Conservation (phyloP, 176 grass and related monocot species). For the Carex littledalei region DNA sequence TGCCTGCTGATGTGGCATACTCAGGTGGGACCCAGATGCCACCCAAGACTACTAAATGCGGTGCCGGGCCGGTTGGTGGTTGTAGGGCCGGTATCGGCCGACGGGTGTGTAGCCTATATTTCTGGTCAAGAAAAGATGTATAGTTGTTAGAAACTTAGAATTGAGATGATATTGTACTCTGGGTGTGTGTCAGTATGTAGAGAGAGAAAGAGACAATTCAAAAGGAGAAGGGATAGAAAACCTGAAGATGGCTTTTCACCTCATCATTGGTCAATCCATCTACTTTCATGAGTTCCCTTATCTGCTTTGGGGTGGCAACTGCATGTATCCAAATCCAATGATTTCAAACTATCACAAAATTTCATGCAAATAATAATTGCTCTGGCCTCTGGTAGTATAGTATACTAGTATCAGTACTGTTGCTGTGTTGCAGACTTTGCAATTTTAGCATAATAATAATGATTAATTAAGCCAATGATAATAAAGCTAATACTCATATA, state of each 20-base stretch:
- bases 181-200: slow-evolving; percentile 8
- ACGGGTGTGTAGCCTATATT: slow-evolving; percentile 80
- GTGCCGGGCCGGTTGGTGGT: slow-evolving; percentile 20
- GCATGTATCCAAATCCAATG: slow-evolving; percentile 6
- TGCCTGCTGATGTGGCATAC: slow-evolving; percentile 53
- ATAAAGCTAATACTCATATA: neutral
- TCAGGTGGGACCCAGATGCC: slow-evolving; percentile 90
- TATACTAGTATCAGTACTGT: neutral
- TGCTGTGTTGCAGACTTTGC: neutral
- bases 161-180: neutral
- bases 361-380: slow-evolving; percentile 8
- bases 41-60: slow-evolving; percentile 77
- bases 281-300: slow-evolving; percentile 89
- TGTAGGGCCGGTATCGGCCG: slow-evolving; percentile 47
- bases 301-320: slow-evolving; percentile 98
- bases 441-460: neutral
- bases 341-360: slow-evolving; percentile 11
- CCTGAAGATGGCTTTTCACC: slow-evolving; percentile 97
- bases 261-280: slow-evolving; percentile 97
- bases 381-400: neutral
- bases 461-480: neutral
- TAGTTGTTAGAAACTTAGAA: neutral
- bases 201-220: neutral
- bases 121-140: slow-evolving; percentile 33
- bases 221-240: neutral